Evolutionary conservation across 1,284 basidiomycete species (phyloP).

Genomic region (Sparassis latifolia): DNA sequence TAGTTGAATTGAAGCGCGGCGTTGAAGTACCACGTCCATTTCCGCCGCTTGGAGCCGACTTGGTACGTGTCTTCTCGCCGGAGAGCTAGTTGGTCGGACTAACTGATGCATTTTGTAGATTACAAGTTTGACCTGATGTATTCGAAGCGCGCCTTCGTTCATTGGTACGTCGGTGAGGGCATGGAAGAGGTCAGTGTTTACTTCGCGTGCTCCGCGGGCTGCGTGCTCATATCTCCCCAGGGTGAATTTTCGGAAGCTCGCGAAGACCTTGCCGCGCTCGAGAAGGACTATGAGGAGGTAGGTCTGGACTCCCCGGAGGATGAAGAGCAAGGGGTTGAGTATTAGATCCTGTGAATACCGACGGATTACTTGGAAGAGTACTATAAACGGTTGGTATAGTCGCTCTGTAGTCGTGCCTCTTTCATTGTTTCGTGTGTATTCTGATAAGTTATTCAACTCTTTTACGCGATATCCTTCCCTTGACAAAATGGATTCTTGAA

Average conservation of each 20-base stretch:
- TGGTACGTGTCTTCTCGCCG: constrained; percentile 34
- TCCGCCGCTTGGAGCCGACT: constrained; percentile 92
- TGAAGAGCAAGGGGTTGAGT: constrained; percentile 69
- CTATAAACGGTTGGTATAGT: not conserved
- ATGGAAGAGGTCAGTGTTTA: constrained; percentile 73
- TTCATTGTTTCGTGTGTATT: not conserved
- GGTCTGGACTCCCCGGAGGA: constrained; percentile 85
- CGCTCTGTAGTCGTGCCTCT: not conserved
- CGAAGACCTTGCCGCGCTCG: constrained; percentile 93
- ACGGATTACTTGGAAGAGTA: not conserved
- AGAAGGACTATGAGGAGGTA: constrained; percentile 96
- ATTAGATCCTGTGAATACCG: constrained; percentile 29
- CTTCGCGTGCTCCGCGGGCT: not conserved
- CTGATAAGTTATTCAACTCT: too few species aligned
- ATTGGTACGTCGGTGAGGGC: constrained; percentile 96
- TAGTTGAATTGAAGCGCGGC: not conserved
- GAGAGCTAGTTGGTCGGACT: not conserved
- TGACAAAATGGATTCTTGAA: too few species aligned
- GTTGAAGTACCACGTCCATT: constrained; percentile 82
- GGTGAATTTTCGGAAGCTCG: constrained; percentile 98
- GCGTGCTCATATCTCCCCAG: constrained; percentile 11
- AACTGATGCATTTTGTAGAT: constrained; percentile 39
- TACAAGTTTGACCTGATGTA: constrained; percentile 98
- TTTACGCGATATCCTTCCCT: too few species aligned
- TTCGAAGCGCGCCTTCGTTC: constrained; percentile 88